Evolutionary conservation across 1,284 basidiomycete genomes (phyloP), one percentile per base, ranked within the genome.

Genomic region (Flammula alnicola): DNA sequence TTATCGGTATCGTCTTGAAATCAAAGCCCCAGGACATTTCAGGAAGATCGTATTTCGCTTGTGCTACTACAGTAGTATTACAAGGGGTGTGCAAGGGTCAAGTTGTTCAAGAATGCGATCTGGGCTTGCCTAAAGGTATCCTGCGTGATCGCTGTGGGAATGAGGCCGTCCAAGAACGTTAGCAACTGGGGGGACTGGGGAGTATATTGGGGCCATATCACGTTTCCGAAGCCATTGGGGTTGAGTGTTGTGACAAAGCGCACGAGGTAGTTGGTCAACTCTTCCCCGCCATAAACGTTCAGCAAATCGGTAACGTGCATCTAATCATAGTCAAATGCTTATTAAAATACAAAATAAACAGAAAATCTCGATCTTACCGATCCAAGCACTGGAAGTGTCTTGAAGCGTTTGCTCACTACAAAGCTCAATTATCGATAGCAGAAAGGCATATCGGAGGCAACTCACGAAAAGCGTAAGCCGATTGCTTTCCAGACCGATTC

Each of bases 381-480:
- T 27, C 78, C 79, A 4, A 80, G 59, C 16, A 65, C 55, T 9
- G 77, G 74, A 3, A 72, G 41, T 0, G 40, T 48, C 59, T 80
- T 79, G 37, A 72, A 58, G 7, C 77, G 69, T 59, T 79, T 75
- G 59, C 61, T 75, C 51, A 76, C 77, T 80, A 42, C 19, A 17
- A 8, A 26, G 29, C 5, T 14, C 33, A 25, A 36, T 42, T 22
- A 36, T 7, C n/a, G 12, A 39, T 16, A 31, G 9, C 31, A 6
- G 17, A 12, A 1, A 36, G 20, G 2, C 5, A 33, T 5, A 3
- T 16, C 4, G n/a, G 39, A 17, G 0, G 40, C 3, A 3, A 51
- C 63, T 38, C 52, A 80, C 77, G 36, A 60, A 72, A 83, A 0
- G 74, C 70, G 73, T 78, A 81, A 0, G 69, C 69, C 3, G 65